Evolutionary conservation across 345 rosid genomes (phyloP), one percentile per base, ranked within the genome.

Genomic region (Clausena lansium): DNA sequence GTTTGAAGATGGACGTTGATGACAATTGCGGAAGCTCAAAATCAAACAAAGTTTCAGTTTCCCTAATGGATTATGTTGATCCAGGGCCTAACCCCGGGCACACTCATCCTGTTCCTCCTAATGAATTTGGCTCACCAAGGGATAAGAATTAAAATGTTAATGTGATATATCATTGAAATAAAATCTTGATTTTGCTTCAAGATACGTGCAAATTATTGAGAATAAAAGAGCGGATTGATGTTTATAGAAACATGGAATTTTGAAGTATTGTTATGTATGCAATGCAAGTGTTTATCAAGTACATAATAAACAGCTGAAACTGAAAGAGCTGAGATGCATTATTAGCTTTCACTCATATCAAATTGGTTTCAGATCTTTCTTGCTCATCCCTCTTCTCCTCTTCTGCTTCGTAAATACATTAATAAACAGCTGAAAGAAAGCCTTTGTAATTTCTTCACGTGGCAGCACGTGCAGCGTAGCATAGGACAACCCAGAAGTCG

Each of bases 41-140:
- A 52, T 52, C 57, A 15, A 52, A 52, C 20, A 5, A 52, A 52
- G 57, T 5, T 15, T 15, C 20, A 17, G 57, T 5, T 17, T 52
- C 57, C 57, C 7, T n/a, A 10, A 28, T 0, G 7, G 70, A 83
- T 58, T 83, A 83, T 74, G 24, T 30, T 17, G 86, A 83, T 50
- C 86, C 86, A 45, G 45, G 79, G 38, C 83, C 83, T 50, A 83
- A 83, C 55, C 71, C 77, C 1, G 54, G 74, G 47, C 81, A 83
- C 65, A 76, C 80, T 70, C 83, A 81, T 33, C 54, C 41, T 19
- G 68, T 67, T 68, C 57, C 72, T 6, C 35, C 32, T 30, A 60
- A 5, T 62, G 36, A 62, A 62, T 15, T 30, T 11, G 33, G 65
- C 15, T 5, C 30, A 60, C 28, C 64, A 60, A 52, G 57, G 57